Base-by-base conservation (phyloP, 2,329 filamentous ascomycete genomes). In the Pestalotiopsis sp. region DNA sequence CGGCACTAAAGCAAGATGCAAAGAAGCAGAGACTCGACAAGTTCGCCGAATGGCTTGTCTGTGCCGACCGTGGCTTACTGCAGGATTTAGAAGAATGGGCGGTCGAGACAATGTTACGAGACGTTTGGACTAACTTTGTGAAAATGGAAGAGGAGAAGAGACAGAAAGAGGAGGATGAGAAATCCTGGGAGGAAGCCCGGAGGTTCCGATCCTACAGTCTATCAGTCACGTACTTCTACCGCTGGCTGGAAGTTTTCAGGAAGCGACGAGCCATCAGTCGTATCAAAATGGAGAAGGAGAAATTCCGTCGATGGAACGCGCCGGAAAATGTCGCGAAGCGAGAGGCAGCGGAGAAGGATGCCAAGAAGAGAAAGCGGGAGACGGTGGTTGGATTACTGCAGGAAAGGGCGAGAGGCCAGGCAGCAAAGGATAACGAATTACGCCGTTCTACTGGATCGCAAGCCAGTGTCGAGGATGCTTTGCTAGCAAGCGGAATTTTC, bases 31-130 rank as follows among this genome's bases (percentile, higher is more conserved):
- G 80, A 2, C 80, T 89, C 72, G 83, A 77, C 6, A 81, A 85
- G 62, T 84, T 90, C 38, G 82, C 85, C 0, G 82, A 80, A 31
- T 90, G 88, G 88, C 85, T 85, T 67, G 85, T 89, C 3, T 77
- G 78, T 13, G 88, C 84, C 39, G 88, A 90, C 68, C 76, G 79
- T 17, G 88, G 88, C 0, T 74, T 90, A 7, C 74, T 90, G 74
- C 80, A 85, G 6, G 82, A 87, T 4, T 86, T 90, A 57, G 77
- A 84, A 67, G 77, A 82, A 13, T 81, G 81, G 49, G 80, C 83
- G 20, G 73, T 89, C 2, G 82, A 84, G 58, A 78, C 84, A 20
- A 73, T 88, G 3, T 76, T 89, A 9, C 76, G 76, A 39, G 74
- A 79, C 4, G 78, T 81, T 0, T 88, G 81, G 73, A 74, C 80